Evolutionary conservation across 257 asterid genomes (phyloP).

Genomic region (Nicotiana tomentosiformis): DNA sequence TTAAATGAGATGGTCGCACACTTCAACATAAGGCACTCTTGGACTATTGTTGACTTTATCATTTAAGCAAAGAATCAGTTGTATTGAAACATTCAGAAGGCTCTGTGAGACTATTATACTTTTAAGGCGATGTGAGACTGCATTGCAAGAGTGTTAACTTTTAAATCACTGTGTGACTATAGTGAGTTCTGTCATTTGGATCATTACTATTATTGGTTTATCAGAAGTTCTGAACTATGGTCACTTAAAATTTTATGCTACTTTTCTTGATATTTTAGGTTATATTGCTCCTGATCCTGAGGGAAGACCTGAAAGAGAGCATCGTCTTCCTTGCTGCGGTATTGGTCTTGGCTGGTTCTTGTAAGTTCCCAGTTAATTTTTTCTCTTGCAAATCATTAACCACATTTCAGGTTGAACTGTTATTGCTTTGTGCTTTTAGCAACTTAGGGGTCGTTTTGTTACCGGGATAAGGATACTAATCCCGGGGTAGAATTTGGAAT

Average conservation of each 20-base stretch:
- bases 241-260: not conserved
- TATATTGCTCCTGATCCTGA: conserved; percentile 36
- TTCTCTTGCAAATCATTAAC: not conserved
- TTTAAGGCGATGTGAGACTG: too few relatives aligned
- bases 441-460: not conserved
- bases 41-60: too few relatives aligned
- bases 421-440: not conserved
- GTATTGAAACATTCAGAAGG: too few relatives aligned
- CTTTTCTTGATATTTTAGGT: not conserved
- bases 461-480: too few relatives aligned
- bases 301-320: conserved; percentile 63
- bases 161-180: not conserved
- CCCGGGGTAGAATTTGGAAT: too few relatives aligned
- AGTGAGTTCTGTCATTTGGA: not conserved
- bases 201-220: not conserved
- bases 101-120: too few relatives aligned
- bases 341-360: conserved; percentile 82
- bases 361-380: conserved; percentile 25
- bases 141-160: too few relatives aligned
- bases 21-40: too few relatives aligned
- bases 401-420: not conserved
- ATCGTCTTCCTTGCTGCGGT: conserved; percentile 78
- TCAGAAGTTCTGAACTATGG: not conserved
- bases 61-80: too few relatives aligned
- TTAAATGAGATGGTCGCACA: too few relatives aligned